Base-by-base conservation (phyloP, 768 basidiomycete species). In the Psilocybe azurescens region DNA sequence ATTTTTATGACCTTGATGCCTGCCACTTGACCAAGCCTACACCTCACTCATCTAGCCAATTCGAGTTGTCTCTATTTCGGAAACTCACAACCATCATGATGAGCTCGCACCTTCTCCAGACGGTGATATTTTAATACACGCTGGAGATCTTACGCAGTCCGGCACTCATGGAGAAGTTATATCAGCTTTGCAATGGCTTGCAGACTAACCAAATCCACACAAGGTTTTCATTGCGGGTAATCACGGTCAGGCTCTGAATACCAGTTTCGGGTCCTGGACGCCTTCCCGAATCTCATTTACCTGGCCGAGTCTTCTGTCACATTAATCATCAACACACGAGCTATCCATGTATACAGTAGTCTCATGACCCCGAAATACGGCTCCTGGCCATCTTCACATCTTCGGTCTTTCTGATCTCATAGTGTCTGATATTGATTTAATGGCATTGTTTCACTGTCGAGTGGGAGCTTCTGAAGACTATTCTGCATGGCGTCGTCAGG, bases 201-300 rank as follows among this genome's bases (percentile, higher is more conserved):
- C 47, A 16, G 13, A 1, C 29, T 75, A 74, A 28, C 73, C 79
- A 28, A 77, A 83, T 56, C 71, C 65, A 0, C 58, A 77, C 69
- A 83, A 81, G 55, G 39, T 81, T 18, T 73, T 79, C 61, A 75
- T 82, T 36, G 81, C 75, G 7, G 82, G 81, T 1, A 81, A 83
- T 60, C 81, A 80, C 67, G 80, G 82, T 53, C n/a, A 32, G 1
- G 55, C 60, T 10, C 73, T 81, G 41, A 63, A 64, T 3, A 24
- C 24, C 24, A 24, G 24, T 24, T 24, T 24, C 24, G 24, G 24
- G 24, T 69, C 39, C 32, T 56, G 28, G 48, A 53, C 14, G 58
- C 62, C 20, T 75, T 70, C 62, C 73, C 77, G 14, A 46, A 59
- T 5, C 65, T 81, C 4, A 74, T 64, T 0, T 83, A 82, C 56